phyloP scores from a whole-genome alignment of 352 stramenopile genomes.

The Phytophthora podocarpi region DNA sequence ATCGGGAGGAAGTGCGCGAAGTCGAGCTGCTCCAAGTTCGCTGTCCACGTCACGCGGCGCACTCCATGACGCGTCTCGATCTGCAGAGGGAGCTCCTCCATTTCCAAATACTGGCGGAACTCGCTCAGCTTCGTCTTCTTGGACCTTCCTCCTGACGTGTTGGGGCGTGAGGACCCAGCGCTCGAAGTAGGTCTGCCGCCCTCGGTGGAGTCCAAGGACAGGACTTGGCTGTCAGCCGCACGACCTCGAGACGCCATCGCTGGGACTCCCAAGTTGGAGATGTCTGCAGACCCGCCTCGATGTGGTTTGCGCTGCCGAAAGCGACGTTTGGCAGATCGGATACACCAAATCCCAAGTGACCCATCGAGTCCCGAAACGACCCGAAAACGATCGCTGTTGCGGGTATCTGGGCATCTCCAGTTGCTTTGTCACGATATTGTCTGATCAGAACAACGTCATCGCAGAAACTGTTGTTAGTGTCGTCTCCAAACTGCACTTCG shows the following conservation, averaged over 20 bases:
- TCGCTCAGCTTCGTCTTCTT: conserved; percentile 70
- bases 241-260: conserved; percentile 24
- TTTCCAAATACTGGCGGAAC: conserved; percentile 76
- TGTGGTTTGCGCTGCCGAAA: too few relatives aligned
- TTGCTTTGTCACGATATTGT: too few relatives aligned
- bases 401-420: too few relatives aligned
- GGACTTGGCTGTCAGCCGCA: conserved; percentile 48
- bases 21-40: conserved; percentile 59
- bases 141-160: conserved; percentile 53
- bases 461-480: too few relatives aligned
- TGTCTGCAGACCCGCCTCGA: too few relatives aligned
- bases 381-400: too few relatives aligned
- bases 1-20: conserved; percentile 73
- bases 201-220: conserved; percentile 49
- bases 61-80: conserved; percentile 52
- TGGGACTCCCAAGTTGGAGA: too few relatives aligned
- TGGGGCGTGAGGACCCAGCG: conserved; percentile 28
- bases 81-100: conserved; percentile 61
- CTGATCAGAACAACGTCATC: too few relatives aligned
- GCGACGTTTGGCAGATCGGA: neutral
- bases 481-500: neutral
- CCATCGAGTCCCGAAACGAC: too few relatives aligned
- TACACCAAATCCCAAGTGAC: conserved; percentile 8
- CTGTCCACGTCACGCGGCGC: conserved; percentile 63
- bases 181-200: conserved; percentile 3